phyloP scores from a whole-genome alignment of 345 rosid genomes.

The Leavenworthia alabamica region DNA sequence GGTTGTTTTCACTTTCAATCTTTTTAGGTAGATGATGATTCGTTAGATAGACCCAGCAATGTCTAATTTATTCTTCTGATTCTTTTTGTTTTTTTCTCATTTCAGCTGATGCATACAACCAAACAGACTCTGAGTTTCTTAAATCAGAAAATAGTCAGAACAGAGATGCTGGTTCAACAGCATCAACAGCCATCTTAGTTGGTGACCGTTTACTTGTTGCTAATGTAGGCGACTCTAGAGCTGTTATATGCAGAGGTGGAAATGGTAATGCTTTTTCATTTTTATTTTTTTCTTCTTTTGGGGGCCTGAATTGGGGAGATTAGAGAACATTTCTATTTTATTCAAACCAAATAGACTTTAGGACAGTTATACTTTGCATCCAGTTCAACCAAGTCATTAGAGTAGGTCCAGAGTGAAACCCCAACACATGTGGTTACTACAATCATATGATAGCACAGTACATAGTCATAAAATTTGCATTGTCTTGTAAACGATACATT shows the following conservation, averaged over 20 bases:
- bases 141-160: conserved; percentile 88
- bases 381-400: neutral
- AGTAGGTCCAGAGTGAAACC: neutral
- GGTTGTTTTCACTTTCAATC: conserved; percentile 37
- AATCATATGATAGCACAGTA: neutral
- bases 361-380: neutral
- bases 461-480: neutral
- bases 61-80: conserved; percentile 14
- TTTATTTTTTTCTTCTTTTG: neutral
- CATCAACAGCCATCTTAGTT: conserved; percentile 91
- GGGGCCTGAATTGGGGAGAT: neutral
- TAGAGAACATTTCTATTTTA: neutral
- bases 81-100: conserved; percentile 2
- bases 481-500: neutral
- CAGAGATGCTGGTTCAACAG: conserved; percentile 99
- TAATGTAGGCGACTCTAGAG: conserved; percentile 98
- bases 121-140: conserved; percentile 86
- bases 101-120: conserved; percentile 92
- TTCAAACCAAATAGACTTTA: neutral
- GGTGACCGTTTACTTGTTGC: conserved; percentile 94
- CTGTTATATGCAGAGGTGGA: conserved; percentile 94
- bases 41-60: neutral
- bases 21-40: neutral
- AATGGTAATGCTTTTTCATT: conserved; percentile 47
- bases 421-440: neutral